Evolutionary conservation across 495 filamentous ascomycete genomes (phyloP), one percentile per base, ranked within the genome.

Genomic region (Lasiosphaeris hirsuta): DNA sequence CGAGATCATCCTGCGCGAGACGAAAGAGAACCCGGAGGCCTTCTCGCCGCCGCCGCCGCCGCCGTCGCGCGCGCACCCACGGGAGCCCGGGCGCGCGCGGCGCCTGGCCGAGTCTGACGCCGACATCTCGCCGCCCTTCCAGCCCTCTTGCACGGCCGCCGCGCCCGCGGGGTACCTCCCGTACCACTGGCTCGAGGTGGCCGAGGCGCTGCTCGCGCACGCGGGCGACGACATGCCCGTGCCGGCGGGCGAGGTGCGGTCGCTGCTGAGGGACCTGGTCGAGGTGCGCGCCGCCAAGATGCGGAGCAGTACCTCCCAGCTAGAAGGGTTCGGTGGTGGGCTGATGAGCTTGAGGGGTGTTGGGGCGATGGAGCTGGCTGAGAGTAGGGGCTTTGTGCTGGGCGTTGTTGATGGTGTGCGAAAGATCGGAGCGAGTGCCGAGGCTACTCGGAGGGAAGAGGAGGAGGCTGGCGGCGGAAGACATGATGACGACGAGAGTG

Each of bases 221-320:
- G 92, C 92, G 19, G 81, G 82, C 7, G 93, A 98, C 71, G 93
- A 97, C 67, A 80, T 97, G 41, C 80, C 86, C 0, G 85, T 87
- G 2, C 15, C 62, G 4, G 78, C 88, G 8, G 88, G 90, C 59
- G 80, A 83, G 61, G 86, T 95, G 18, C 76, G 92, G 10, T 80
- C 86, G 49, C 59, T 96, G 59, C 62, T 98, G 66, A 77, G 93
- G 56, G 91, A 95, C 66, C 69, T 98, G 56, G 76, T 92, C 34
- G 94, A 97, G 75, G 89, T 95, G 51, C 75, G 95, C 35, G 88
- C 90, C 73, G 87, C 90, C 35, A 98, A 97, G 78, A 85, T 96
- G 76, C 76, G 94, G 50, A 82, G 82, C 17, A 88, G 87, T 23
- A 81, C 90, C 17, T 82, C 82, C 50, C 76, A 82, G 7, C 67